A percentile compares a stretch with the other conserved stretches of the same genome.
Conservation (phyloP, 2,329 filamentous ascomycete genomes). For the Mycosphaerelloides madeirae region DNA sequence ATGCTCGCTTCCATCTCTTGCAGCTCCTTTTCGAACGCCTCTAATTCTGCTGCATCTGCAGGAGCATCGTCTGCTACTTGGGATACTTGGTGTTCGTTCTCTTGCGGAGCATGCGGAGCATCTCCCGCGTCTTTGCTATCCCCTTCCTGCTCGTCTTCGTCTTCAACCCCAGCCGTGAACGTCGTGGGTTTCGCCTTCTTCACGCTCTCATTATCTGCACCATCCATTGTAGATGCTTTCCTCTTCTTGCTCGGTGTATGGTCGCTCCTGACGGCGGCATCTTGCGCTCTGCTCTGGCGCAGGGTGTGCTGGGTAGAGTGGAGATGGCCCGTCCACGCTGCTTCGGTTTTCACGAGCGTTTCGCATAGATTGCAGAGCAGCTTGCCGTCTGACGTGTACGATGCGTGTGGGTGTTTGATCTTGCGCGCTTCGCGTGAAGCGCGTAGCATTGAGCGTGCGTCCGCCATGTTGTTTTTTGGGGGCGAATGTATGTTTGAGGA, state of each 20-base stretch:
- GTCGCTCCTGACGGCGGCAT: conserved; percentile 29
- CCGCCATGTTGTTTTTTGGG: conserved; percentile 64
- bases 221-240: conserved; percentile 38
- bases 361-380: conserved; percentile 65
- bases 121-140: conserved; percentile 28
- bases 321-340: conserved; percentile 61
- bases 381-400: conserved; percentile 63
- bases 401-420: conserved; percentile 64
- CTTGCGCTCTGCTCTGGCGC: conserved; percentile 27
- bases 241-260: conserved; percentile 47
- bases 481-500: no score
- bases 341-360: conserved; percentile 60
- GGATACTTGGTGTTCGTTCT: no score
- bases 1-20: conserved; percentile 38
- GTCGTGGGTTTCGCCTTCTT: conserved; percentile 20
- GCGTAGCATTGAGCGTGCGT: conserved; percentile 73
- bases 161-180: conserved; percentile 2
- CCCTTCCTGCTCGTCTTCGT: conserved; percentile 27
- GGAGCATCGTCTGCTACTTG: conserved; percentile 13
- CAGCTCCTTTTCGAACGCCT: conserved; percentile 80
- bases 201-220: conserved; percentile 11
- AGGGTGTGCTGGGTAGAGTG: conserved; percentile 47
- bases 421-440: conserved; percentile 70
- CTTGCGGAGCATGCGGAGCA: no score
- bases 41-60: conserved; percentile 40